Conservation (phyloP, 2,329 filamentous ascomycete species). For the Berkeleyomyces basicola region DNA sequence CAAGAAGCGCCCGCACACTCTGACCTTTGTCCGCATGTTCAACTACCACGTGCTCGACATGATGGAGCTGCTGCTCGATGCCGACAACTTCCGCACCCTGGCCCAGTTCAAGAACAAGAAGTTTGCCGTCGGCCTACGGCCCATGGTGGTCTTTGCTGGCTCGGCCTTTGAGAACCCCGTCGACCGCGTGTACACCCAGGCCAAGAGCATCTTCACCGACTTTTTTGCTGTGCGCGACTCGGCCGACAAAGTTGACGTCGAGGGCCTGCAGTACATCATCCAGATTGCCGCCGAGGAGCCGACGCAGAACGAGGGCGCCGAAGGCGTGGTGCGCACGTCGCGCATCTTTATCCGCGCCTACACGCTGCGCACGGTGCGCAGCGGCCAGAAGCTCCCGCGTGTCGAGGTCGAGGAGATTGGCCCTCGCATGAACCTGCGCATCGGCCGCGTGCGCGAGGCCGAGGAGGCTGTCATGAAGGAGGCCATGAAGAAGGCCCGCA, state of each 20-base stretch:
- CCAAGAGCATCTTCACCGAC: constrained; percentile 77
- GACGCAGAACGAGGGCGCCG: constrained; percentile 23
- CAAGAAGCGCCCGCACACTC: constrained; percentile 88
- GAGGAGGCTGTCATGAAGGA: constrained; percentile 72
- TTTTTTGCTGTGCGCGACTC: constrained; percentile 72
- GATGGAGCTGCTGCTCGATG: constrained; percentile 75
- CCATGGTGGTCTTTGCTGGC: constrained; percentile 81
- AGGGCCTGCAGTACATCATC: constrained; percentile 83
- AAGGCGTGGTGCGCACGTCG: constrained; percentile 31
- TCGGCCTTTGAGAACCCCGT: constrained; percentile 73
- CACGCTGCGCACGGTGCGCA: constrained; percentile 70
- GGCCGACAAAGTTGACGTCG: constrained; percentile 73
- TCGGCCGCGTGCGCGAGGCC: constrained; percentile 65
- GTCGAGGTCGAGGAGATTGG: constrained; percentile 94
- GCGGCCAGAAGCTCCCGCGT: constrained; percentile 70
- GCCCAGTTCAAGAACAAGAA: constrained; percentile 62
- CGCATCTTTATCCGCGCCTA: constrained; percentile 60
- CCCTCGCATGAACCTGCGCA: constrained; percentile 76
- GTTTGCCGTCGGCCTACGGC: constrained; percentile 67
- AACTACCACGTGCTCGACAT: constrained; percentile 83
- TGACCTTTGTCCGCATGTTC: constrained; percentile 74
- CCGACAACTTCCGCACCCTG: constrained; percentile 51
- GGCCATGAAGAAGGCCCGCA: constrained; percentile 73
- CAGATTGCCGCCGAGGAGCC: constrained; percentile 60
- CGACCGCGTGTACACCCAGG: constrained; percentile 61